Percentiles rank a stretch among this genome's conserved stretches.
phyloP scores from a whole-genome alignment of 176 grass and related monocot species.

The Oryza glumipatula region DNA sequence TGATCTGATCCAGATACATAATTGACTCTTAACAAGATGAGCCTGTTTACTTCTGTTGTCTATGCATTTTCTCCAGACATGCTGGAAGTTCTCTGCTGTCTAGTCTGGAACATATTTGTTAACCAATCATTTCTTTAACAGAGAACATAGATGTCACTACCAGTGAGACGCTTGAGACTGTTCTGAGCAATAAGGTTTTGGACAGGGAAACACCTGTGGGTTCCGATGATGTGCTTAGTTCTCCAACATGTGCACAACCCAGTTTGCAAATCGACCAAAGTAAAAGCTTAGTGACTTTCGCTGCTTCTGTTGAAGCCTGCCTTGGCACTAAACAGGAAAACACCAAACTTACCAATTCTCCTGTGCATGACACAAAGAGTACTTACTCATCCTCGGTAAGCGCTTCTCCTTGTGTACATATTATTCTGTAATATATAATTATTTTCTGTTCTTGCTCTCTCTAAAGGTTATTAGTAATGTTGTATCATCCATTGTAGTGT shows the following conservation, averaged over 20 bases:
- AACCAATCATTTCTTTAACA: slow-evolving; percentile 42
- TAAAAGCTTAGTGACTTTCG: slow-evolving; percentile 54
- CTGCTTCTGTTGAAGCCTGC: slow-evolving; percentile 60
- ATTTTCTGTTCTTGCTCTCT: slow-evolving; percentile 15
- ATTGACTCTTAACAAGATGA: background rate
- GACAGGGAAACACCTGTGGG: slow-evolving; percentile 66
- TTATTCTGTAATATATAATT: slow-evolving; percentile 27
- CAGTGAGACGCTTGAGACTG: slow-evolving; percentile 56
- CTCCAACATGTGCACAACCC: slow-evolving; percentile 67
- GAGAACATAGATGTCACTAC: slow-evolving; percentile 55
- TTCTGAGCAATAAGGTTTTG: slow-evolving; percentile 61
- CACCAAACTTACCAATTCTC: slow-evolving; percentile 61
- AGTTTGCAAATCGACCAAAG: slow-evolving; percentile 64
- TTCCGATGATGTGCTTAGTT: slow-evolving; percentile 75
- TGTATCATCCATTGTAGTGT: slow-evolving; percentile 75
- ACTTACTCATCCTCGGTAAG: slow-evolving; percentile 80
- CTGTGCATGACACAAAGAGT: slow-evolving; percentile 68
- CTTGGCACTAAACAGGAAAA: slow-evolving; percentile 64
- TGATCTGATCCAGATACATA: background rate
- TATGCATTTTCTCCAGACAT: background rate
- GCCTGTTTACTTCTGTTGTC: background rate
- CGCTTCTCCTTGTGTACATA: slow-evolving; percentile 26
- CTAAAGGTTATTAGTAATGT: slow-evolving; percentile 37
- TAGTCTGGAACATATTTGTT: slow-evolving; percentile 2
- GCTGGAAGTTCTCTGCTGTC: slow-evolving; percentile 11